Conservation (phyloP, 495 filamentous ascomycete genomes). For the Penicillium desertorum region DNA sequence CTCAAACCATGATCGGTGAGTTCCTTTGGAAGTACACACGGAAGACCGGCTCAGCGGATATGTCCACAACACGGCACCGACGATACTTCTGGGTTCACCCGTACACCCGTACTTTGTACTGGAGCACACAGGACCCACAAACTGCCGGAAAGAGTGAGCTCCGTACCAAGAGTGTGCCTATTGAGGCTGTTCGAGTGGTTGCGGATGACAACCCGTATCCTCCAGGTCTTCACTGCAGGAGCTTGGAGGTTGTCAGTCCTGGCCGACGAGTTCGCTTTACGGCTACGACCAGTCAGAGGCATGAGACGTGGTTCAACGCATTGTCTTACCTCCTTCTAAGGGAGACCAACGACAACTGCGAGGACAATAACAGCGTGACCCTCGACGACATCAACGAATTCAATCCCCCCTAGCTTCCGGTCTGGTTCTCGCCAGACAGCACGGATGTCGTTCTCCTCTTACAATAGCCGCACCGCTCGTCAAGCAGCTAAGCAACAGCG, state of each 20-base stretch:
- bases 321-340: slow-evolving; percentile 88
- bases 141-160: slow-evolving; percentile 72
- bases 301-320: slow-evolving; percentile 99
- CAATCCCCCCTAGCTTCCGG: slow-evolving; percentile 72
- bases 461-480: slow-evolving; percentile 69
- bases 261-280: slow-evolving; percentile 89
- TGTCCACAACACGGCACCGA: slow-evolving; percentile 84
- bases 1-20: slow-evolving; percentile 99
- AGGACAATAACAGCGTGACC: slow-evolving; percentile 62
- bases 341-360: slow-evolving; percentile 57
- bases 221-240: slow-evolving; percentile 90
- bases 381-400: slow-evolving; percentile 86
- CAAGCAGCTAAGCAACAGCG: slow-evolving; percentile 54
- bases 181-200: slow-evolving; percentile 91
- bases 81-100: slow-evolving; percentile 99
- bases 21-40: slow-evolving; percentile 99
- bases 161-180: slow-evolving; percentile 90
- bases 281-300: slow-evolving; percentile 85
- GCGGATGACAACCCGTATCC: slow-evolving; percentile 95
- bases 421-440: slow-evolving; percentile 56
- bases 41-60: slow-evolving; percentile 77
- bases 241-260: slow-evolving; percentile 84
- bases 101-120: slow-evolving; percentile 94
- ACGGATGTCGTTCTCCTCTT: slow-evolving; percentile 75
- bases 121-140: slow-evolving; percentile 88